Base-by-base conservation (phyloP, 108 stramenopile species). In the Nannochloropsis gaditana region DNA sequence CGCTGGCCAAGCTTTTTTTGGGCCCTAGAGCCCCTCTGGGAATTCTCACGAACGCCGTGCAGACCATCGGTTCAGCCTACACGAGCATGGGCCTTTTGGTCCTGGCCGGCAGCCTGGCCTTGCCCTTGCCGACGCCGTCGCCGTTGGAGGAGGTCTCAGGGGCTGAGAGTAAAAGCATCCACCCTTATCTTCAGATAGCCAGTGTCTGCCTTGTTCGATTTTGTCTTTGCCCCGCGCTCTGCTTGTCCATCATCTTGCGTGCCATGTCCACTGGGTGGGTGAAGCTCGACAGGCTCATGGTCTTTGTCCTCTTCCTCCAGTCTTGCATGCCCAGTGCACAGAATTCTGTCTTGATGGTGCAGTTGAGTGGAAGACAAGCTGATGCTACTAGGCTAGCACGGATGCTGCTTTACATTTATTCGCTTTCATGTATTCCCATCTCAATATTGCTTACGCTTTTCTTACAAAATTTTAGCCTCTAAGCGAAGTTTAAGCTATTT, bases 61-160 rank as follows among this genome's bases (percentile, higher is more conserved):
- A 79, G 19, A n/a, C 21, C 19, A 21, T 87, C 41, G 85, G 83
- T 42, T 79, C 82, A 42, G 88, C 88, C 21, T 88, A 88, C 45
- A 88, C 88, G 11, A 84, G 84, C 9, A n/a, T 82, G 45, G 88
- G 88, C 47, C 44, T 88, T 9, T 82, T 88, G 82, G 85, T 88
- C 9, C 83, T 88, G 41, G 88, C 88, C 44, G 88, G 88, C 42
- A 82, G 81, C 83, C 83, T 88, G 44, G 88, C 88, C 5, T 82
- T 82, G 42, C 80, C 73, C 6, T 79, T 73, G 45, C 84, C 84
- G 10, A 81, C 59, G 15, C 5, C n/a, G 19, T 73, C 59, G 19
- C 19, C 59, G 4, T 15, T n/a, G n/a, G 59, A 73, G 59, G n/a
- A 73, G n/a, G 59, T 73, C 59, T 15, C 6, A 15, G 59, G n/a